These are phyloP conservation scores for Thuja plicata DNA, from an alignment of 83 land plant species.

Conservation along the genomic window DNA sequence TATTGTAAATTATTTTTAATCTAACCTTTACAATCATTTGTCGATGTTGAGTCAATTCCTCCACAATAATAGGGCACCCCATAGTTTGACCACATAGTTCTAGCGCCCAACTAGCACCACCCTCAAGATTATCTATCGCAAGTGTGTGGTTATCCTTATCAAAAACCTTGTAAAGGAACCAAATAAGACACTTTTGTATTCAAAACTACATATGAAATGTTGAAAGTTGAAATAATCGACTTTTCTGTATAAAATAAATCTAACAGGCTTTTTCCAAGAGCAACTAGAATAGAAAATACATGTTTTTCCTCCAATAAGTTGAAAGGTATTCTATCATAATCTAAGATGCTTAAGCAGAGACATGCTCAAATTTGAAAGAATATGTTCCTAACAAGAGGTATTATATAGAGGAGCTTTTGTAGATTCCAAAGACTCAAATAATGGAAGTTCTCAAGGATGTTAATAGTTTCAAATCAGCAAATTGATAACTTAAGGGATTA, in stretches of 20 bases:
- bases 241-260: neutral
- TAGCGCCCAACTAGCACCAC: slow-evolving; percentile 75
- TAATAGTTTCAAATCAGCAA: too few relatives aligned
- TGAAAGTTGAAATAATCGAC: neutral
- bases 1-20: neutral
- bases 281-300: neutral
- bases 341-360: neutral
- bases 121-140: slow-evolving; percentile 36
- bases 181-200: neutral
- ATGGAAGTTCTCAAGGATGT: neutral
- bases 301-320: neutral
- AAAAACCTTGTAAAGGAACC: slow-evolving; percentile 19
- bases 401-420: neutral
- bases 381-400: neutral
- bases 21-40: slow-evolving; percentile 73
- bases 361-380: neutral
- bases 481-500: too few relatives aligned
- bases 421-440: neutral
- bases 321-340: neutral
- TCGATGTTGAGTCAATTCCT: slow-evolving; percentile 56
- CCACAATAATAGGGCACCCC: slow-evolving; percentile 65
- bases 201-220: neutral
- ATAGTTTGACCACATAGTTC: slow-evolving; percentile 54
- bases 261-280: neutral
- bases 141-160: slow-evolving; percentile 34